A percentile compares a stretch with the other conserved stretches of the same genome.
Evolutionary conservation across 345 rosid genomes (phyloP).

Genomic region (Limnanthes douglasii): DNA sequence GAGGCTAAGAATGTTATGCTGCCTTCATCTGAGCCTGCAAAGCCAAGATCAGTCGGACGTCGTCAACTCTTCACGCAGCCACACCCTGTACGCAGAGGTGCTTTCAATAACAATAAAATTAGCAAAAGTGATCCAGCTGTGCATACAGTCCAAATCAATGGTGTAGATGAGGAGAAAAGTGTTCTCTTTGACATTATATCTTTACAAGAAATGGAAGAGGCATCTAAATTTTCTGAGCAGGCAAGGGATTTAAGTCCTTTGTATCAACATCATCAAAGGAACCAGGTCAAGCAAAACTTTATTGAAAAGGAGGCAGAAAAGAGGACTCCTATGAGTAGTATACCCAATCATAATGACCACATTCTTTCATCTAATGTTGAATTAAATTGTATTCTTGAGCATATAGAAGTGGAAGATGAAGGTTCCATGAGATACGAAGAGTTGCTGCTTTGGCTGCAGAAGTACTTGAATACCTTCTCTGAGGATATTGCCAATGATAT

Average conservation of each 20-base stretch:
- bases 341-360: conserved; percentile 14
- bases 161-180: conserved; percentile 20
- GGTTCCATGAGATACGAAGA: conserved; percentile 49
- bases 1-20: conserved; percentile 88
- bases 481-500: conserved; percentile 45
- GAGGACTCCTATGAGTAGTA: conserved; percentile 13
- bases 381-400: conserved; percentile 55
- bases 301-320: conserved; percentile 16
- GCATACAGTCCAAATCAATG: conserved; percentile 20
- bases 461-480: conserved; percentile 18
- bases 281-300: conserved; percentile 9
- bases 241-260: conserved; percentile 51
- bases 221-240: conserved; percentile 58
- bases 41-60: conserved; percentile 69
- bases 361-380: conserved; percentile 24
- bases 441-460: conserved; percentile 57
- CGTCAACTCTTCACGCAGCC: conserved; percentile 70
- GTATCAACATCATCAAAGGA: conserved; percentile 19
- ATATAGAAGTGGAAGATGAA: conserved; percentile 35
- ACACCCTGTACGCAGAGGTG: conserved; percentile 49
- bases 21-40: conserved; percentile 57
- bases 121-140: conserved; percentile 15
- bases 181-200: conserved; percentile 30
- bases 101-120: conserved; percentile 15
- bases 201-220: conserved; percentile 58